Conservation (phyloP, 805 yeast species). For the Saturnispora galanensis region DNA sequence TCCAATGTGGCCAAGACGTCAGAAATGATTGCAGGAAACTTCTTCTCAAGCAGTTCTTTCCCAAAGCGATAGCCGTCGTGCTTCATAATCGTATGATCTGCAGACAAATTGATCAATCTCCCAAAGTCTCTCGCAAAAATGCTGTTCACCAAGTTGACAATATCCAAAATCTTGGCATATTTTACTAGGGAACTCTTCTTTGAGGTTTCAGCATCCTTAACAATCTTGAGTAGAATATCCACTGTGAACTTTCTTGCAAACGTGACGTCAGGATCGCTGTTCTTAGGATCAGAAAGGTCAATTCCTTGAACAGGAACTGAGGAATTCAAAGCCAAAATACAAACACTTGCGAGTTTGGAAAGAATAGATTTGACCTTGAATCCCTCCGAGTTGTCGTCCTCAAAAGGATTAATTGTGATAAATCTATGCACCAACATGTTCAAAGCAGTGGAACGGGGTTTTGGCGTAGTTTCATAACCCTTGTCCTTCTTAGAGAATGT, state of each 20-base stretch:
- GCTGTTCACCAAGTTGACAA: conserved; percentile 39
- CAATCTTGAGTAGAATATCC: conserved; percentile 54
- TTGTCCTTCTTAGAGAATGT: conserved; percentile 56
- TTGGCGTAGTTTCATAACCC: conserved; percentile 30
- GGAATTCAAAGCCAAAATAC: conserved; percentile 54
- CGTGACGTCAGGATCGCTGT: conserved; percentile 58
- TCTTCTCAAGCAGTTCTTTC: conserved; percentile 58
- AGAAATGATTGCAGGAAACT: conserved; percentile 48
- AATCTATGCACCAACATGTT: conserved; percentile 71
- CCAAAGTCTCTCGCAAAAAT: conserved; percentile 35
- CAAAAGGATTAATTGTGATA: conserved; percentile 43
- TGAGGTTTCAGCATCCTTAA: conserved; percentile 41
- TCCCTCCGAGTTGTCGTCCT: conserved; percentile 26
- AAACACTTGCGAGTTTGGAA: conserved; percentile 51
- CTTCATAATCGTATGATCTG: conserved; percentile 38
- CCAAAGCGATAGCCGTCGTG: conserved; percentile 58
- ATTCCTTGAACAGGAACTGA: conserved; percentile 43
- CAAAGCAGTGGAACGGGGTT: conserved; percentile 69
- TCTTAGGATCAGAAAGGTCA: conserved; percentile 34
- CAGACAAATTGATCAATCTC: conserved; percentile 24
- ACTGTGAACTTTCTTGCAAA: conserved; percentile 65
- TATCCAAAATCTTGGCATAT: conserved; percentile 46
- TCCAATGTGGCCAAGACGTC: conserved; percentile 56
- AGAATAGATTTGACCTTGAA: conserved; percentile 45
- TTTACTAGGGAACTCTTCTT: conserved; percentile 30